Evolutionary conservation across 148 eudicot genomes (phyloP).

Genomic region (Spergularia marina): DNA sequence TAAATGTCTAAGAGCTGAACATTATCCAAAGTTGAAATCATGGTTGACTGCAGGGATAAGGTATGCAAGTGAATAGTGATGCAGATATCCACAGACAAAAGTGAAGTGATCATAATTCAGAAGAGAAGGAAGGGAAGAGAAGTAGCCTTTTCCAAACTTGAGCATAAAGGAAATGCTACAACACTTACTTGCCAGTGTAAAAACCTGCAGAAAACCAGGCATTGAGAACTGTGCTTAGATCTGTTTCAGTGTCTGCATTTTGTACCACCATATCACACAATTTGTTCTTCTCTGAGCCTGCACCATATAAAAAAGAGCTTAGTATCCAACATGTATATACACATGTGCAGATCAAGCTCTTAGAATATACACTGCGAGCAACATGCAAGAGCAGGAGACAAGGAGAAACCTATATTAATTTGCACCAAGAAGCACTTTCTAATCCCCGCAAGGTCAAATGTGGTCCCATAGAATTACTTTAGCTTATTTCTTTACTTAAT

Average conservation of each 20-base stretch:
- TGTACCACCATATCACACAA: constrained; percentile 19
- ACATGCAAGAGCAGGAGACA: not conserved
- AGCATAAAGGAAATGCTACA: not conserved
- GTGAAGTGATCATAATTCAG: not conserved
- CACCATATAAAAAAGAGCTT: constrained; percentile 7
- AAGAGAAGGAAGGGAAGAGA: not conserved
- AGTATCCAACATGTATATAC: constrained; percentile 1
- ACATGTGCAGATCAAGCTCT: not conserved
- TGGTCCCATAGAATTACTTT: not conserved
- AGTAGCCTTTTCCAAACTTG: not conserved
- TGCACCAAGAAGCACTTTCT: not conserved
- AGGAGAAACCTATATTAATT: not conserved
- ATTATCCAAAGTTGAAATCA: not conserved
- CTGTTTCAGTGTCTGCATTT: constrained; percentile 42
- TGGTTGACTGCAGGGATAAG: not conserved
- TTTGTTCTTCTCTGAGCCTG: constrained; percentile 39
- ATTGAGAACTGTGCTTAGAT: constrained; percentile 62
- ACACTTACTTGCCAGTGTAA: constrained; percentile 90
- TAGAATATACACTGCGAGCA: not conserved
- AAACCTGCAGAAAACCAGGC: constrained; percentile 94
- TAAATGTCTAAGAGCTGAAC: not conserved
- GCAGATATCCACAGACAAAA: not conserved
- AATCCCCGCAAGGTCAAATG: not conserved
- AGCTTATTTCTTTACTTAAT: not conserved
- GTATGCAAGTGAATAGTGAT: not conserved